Evolutionary conservation across 2,329 filamentous ascomycete genomes (phyloP), one percentile per base, ranked within the genome.

Genomic region (Phaeosphaeria sp.): DNA sequence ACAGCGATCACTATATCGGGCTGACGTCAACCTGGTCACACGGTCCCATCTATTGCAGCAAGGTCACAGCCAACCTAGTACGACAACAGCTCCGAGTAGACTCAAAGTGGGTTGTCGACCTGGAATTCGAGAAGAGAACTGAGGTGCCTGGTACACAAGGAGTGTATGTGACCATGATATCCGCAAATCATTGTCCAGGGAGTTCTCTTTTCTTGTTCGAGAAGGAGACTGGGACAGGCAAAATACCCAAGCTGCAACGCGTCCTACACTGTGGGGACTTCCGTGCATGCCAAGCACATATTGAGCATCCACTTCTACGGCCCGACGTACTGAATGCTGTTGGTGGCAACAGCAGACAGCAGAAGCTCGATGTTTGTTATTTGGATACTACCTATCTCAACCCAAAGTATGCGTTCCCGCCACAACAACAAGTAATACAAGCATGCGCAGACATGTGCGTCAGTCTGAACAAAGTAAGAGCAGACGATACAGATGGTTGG

Each of bases 211-310:
- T 96, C 68, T 82, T 99, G 0, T 98, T 97, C 65, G 90, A 97
- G 73, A 97, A 97, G 74, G 78, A 80, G 0, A 78, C 90, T 13
- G 86, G 86, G 1, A 87, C 85, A 64, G 85, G 88, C 0, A 78
- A 82, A 15, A 87, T 81, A 44, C 78, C 83, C 2, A 88, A 85
- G 50, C 76, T 85, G 2, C 93, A 96, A 65, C 87, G 95, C 3
- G 90, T 99, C 42, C 81, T 99, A 7, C 95, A 99, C 72, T 99
- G 95, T 72, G 95, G 95, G 47, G 95, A 99, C 73, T 99, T 99
- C 71, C 85, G 95, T 61, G 95, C 95, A 11, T 97, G 93, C 73
- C 88, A 90, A 47, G 89, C 87, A 22, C 95, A 99, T 70, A 82
- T 97, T 6, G 82, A 85, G 42, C 95, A 99, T 77, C 90, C 92